Evolutionary conservation across 495 filamentous ascomycete genomes (phyloP), one percentile per base, ranked within the genome.

Genomic region (Penicillium lividum): DNA sequence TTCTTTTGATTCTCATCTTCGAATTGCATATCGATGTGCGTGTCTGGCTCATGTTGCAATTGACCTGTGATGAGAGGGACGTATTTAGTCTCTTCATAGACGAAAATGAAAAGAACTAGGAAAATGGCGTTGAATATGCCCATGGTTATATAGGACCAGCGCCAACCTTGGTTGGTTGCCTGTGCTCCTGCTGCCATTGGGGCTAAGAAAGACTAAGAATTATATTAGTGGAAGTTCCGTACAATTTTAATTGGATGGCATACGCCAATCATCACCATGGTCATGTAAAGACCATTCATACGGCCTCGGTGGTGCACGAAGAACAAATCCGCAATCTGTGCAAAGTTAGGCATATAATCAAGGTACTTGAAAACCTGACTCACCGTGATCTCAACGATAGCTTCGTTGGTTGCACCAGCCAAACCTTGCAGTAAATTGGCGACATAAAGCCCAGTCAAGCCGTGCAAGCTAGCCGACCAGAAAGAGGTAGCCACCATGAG

Each of bases 71-170:
- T 51, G 0, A 67, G 31, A 0, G 54, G 64, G 22, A 61, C 50
- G 40, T 67, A 76, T 57, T 76, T 76, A 2, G 73, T 74, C 30
- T 76, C 73, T 50, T 76, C 73, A 43, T 74, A 74, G 9, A 66
- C 11, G 40, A 67, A 58, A 1, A 66, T 10, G 38, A 76, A 74
- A 1, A 70, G n/a, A 0, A 68, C 3, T n/a, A 74, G 52, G 7
- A 73, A 47, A 13, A 71, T 27, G 9, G 51, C 64, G 29, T 66
- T 70, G 58, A 66, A 67, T 0, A 73, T 68, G 0, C 66, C 71
- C 54, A 73, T 53, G 7, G 69, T 71, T 3, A 40, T 56, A 38
- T 71, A 76, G 3, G 67, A 74, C 54, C 55, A 63, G 7, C 68
- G 65, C 71, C 73, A 74, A 8, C 71, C 67, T 29, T 73, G 65